Conservation (phyloP, 2,329 filamentous ascomycete genomes). For the Atkinsonella texensis region DNA sequence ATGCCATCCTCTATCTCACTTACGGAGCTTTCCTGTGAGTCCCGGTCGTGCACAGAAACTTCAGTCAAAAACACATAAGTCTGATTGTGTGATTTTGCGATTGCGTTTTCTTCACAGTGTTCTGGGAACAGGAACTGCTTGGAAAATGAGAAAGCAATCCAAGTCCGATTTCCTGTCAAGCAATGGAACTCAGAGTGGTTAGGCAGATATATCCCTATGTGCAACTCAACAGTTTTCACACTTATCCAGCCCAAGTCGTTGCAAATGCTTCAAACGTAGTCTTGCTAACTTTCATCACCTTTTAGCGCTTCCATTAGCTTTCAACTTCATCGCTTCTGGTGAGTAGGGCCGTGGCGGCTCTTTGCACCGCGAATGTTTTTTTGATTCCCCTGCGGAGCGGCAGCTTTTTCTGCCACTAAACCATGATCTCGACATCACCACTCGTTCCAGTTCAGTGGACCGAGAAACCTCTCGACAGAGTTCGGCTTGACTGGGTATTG, state of each 20-base stretch:
- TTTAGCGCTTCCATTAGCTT: constrained; percentile 63
- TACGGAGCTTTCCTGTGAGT: constrained; percentile 66
- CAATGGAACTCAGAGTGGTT: constrained; percentile 77
- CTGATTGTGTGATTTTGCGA: neutral
- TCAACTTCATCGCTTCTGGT: constrained; percentile 89
- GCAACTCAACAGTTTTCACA: constrained; percentile 4
- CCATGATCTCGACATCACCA: too few species aligned
- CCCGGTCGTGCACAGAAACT: constrained; percentile 3
- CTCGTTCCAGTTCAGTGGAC: neutral
- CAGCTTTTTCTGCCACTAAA: neutral
- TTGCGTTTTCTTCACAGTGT: constrained; percentile 31
- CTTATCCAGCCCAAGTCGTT: neutral
- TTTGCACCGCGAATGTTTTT: neutral
- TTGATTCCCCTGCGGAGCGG: neutral
- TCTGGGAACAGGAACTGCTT: constrained; percentile 48
- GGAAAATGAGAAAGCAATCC: constrained; percentile 48
- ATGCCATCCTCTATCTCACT: constrained; percentile 72
- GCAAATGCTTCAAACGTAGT: neutral
- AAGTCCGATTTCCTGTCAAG: constrained; percentile 62
- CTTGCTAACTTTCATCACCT: constrained; percentile 5
- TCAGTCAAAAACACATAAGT: neutral
- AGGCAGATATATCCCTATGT: constrained; percentile 20
- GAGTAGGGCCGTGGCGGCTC: constrained; percentile 41
- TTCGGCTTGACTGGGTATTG: constrained; percentile 11
- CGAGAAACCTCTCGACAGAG: neutral